Percentiles rank a stretch among this genome's conserved stretches.
Evolutionary conservation across 225 moss, liverwort and hornwort species (phyloP).

Genomic region (Marchantia polymorpha): DNA sequence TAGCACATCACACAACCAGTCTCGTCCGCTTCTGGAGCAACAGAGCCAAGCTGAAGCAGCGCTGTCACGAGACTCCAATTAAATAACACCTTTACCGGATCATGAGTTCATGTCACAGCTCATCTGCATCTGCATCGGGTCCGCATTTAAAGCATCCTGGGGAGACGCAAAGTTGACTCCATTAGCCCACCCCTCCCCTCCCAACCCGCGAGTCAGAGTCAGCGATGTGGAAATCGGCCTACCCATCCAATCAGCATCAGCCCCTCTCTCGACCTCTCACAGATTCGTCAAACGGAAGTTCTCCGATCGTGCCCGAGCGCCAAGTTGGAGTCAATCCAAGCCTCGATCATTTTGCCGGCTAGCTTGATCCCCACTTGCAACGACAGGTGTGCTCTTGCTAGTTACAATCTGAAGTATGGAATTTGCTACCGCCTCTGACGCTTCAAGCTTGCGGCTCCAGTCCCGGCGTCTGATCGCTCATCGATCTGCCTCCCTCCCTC

Average conservation of each 20-base stretch:
- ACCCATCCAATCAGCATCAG: too few relatives aligned
- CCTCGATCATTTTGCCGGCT: background rate
- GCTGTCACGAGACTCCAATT: background rate
- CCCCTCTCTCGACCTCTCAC: background rate
- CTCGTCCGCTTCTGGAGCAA: background rate
- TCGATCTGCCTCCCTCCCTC: too few relatives aligned
- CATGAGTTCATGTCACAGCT: constrained; percentile 1
- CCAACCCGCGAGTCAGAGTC: too few relatives aligned
- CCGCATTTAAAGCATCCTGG: background rate
- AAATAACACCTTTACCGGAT: background rate
- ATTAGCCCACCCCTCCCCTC: background rate
- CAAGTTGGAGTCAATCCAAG: background rate
- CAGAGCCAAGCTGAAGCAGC: background rate
- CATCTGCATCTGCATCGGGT: background rate
- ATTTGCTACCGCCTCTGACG: background rate
- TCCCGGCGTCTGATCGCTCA: background rate
- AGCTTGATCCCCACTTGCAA: background rate
- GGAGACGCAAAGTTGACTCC: background rate
- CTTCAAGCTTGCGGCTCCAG: background rate
- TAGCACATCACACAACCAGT: background rate
- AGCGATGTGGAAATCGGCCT: too few relatives aligned
- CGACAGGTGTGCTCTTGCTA: background rate
- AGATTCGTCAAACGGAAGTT: background rate
- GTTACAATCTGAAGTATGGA: background rate
- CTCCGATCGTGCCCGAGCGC: background rate